phyloP scores from a whole-genome alignment of 768 basidiomycete genomes.

The Tricholoma flavovirens region DNA sequence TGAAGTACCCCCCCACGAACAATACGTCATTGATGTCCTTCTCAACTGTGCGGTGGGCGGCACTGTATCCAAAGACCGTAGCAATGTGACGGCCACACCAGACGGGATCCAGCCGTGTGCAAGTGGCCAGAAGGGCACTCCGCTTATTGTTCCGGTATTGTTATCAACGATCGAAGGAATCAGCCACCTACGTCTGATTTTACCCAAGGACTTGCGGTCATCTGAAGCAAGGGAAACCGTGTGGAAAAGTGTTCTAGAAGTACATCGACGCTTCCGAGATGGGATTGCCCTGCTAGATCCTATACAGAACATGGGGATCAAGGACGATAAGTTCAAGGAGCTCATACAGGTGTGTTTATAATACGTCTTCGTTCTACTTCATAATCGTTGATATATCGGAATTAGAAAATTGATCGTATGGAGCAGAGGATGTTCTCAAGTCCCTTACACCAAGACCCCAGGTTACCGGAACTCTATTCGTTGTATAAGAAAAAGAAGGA shows the following conservation, averaged over 20 bases:
- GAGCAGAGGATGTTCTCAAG: slow-evolving; percentile 81
- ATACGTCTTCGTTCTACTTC: background rate
- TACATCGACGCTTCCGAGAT: slow-evolving; percentile 85
- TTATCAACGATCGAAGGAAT: slow-evolving; percentile 84
- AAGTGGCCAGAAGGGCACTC: slow-evolving; percentile 64
- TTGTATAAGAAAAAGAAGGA: slow-evolving; percentile 74
- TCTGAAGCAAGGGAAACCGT: slow-evolving; percentile 71
- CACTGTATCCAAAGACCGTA: slow-evolving; percentile 52
- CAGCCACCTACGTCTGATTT: slow-evolving; percentile 77
- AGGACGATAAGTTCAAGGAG: slow-evolving; percentile 86
- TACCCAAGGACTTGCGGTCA: slow-evolving; percentile 86
- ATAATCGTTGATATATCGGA: background rate
- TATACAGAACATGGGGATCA: slow-evolving; percentile 91
- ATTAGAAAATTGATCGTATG: slow-evolving; percentile 85
- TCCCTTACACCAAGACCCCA: slow-evolving; percentile 71
- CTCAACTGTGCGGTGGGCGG: slow-evolving; percentile 71
- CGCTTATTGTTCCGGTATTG: slow-evolving; percentile 84
- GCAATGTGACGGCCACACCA: slow-evolving; percentile 49
- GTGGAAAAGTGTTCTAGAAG: slow-evolving; percentile 88
- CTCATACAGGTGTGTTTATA: slow-evolving; percentile 64
- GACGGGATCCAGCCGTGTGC: slow-evolving; percentile 74
- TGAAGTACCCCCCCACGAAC: slow-evolving; percentile 75
- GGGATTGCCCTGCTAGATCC: slow-evolving; percentile 88
- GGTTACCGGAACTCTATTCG: slow-evolving; percentile 77
- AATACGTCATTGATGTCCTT: slow-evolving; percentile 91